Percentiles rank a stretch among this genome's conserved stretches.
These are phyloP conservation scores for Nectriaceae sp. DNA, from an alignment of 2,329 filamentous ascomycete genomes.

Conservation along the genomic window DNA sequence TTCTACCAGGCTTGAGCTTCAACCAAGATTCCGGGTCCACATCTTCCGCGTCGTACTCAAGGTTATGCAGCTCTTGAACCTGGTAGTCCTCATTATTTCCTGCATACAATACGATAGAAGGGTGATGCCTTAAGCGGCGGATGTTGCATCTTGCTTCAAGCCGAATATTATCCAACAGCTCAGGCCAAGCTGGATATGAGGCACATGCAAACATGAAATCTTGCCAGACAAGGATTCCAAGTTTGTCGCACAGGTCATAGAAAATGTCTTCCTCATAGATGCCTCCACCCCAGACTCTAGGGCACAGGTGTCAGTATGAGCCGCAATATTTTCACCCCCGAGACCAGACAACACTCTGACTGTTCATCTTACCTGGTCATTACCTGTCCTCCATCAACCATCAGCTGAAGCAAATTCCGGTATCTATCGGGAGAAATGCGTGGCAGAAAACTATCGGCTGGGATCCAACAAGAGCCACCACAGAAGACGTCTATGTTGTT, in stretches of 20 bases:
- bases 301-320: constrained; percentile 38
- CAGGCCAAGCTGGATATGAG: constrained; percentile 64
- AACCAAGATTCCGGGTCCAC: constrained; percentile 45
- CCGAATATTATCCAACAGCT: constrained; percentile 52
- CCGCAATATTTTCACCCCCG: too few species aligned
- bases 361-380: background rate
- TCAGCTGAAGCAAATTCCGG: background rate
- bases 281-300: constrained; percentile 65
- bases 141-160: constrained; percentile 63
- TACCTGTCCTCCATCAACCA: background rate
- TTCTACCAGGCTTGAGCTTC: too few species aligned
- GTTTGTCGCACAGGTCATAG: constrained; percentile 66
- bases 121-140: constrained; percentile 54
- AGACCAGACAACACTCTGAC: too few species aligned
- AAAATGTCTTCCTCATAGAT: constrained; percentile 68
- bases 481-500: background rate
- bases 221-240: constrained; percentile 69
- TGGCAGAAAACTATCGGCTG: background rate
- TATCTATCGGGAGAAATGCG: background rate
- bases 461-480: background rate
- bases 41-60: constrained; percentile 75
- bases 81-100: constrained; percentile 82
- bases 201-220: constrained; percentile 71
- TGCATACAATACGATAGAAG: constrained; percentile 72
- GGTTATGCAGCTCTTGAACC: constrained; percentile 64